Base-by-base conservation (phyloP, 225 moss, liverwort and hornwort species). In the Sphagnum contortum region DNA sequence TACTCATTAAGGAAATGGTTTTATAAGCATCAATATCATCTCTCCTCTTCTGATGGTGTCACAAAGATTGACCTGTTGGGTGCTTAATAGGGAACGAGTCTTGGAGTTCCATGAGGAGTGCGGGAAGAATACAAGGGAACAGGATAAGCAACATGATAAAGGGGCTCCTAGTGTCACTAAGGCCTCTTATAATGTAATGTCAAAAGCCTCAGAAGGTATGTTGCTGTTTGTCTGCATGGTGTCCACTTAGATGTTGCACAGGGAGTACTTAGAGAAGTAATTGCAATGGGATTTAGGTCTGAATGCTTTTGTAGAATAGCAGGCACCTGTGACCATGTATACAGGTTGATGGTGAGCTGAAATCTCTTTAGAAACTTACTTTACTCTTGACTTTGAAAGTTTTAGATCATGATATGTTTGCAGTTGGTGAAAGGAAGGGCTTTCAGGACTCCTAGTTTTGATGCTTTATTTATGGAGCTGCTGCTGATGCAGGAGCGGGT, bases 91-190 rank as follows among this genome's bases (percentile, higher is more conserved):
- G 91, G 98, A 98, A 87, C 90, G 98, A 68, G 91, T 98, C 12
- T 68, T 98, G 74, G 98, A 98, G 75, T 98, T 75, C 75, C 90
- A 93, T 14, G 98, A 98, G 75, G 98, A 98, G 72, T 79, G 87
- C 64, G 77, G 77, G 2, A 98, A 93, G 78, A 79, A 89, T 72
- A 75, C 80, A 54, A 80, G 89, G 60, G 98, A 98, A 68, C 79
- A 69, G 57, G 89, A 88, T 60, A 95, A 95, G 73, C 79, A 86
- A 68, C 84, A 81, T 66, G 84, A 85, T 60, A 85, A 78, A 76
- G 71, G 77, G 71, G 62, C 76, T 49, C 68, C 65, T 69, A 63
- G 69, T 60, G 77, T 70, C 51, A 78, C 80, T 57, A 85, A 73
- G 55, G 59, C 68, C 57, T 81, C 75, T 71, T 68, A 81, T 67